A percentile compares a stretch with the other conserved stretches of the same genome.
These are phyloP conservation scores for Pichia occidentalis DNA, from an alignment of 805 yeast species.

Conservation along the genomic window DNA sequence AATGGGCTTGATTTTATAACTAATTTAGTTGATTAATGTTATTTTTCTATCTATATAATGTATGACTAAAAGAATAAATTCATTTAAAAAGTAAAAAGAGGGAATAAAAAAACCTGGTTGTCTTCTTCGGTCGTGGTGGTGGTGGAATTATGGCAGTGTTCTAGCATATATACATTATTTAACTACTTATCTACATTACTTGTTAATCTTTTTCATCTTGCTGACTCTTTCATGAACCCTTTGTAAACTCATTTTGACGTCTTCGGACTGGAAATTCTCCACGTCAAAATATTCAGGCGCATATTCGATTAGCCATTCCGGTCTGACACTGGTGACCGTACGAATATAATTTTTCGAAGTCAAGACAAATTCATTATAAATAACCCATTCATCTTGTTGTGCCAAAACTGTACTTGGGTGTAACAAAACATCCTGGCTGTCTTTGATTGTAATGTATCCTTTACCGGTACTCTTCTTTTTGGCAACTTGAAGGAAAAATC, in stretches of 20 bases:
- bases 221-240: constrained; percentile 46
- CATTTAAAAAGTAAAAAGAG: not conserved
- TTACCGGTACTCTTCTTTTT: constrained; percentile 77
- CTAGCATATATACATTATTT: not conserved
- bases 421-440: constrained; percentile 89
- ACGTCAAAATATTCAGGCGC: constrained; percentile 69
- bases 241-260: constrained; percentile 63
- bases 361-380: constrained; percentile 91
- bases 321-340: constrained; percentile 84
- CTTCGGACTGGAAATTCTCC: constrained; percentile 60
- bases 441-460: constrained; percentile 88
- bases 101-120: not conserved
- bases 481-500: constrained; percentile 98
- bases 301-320: constrained; percentile 85
- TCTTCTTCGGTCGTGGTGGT: too few species aligned
- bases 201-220: constrained; percentile 27
- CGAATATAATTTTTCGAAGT: constrained; percentile 91
- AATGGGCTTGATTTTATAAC: constrained; percentile 30
- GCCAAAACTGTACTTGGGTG: constrained; percentile 91
- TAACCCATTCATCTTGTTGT: constrained; percentile 87
- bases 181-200: not conserved
- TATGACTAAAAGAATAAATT: not conserved
- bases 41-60: not conserved
- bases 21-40: too few species aligned
- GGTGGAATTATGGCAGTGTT: too few species aligned